Base-by-base conservation (phyloP, 176 grass and related monocot species). In the maize (Zea mays) region DNA sequence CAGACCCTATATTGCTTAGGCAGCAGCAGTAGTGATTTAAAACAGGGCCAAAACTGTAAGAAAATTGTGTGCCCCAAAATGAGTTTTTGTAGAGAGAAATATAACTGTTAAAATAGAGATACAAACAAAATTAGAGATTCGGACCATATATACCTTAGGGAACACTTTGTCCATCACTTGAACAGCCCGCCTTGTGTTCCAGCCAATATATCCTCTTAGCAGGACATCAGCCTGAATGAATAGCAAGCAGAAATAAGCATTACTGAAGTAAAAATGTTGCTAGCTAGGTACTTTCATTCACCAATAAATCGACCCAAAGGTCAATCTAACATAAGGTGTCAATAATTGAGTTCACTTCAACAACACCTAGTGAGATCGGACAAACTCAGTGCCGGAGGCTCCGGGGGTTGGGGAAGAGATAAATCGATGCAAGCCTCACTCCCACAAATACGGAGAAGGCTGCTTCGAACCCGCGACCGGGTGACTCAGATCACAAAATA, bases 181-280 rank as follows among this genome's bases (percentile, higher is more conserved):
- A 73, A 97, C 59, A 38, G 91, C 94, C 7, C 94, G 87, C 79
- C 85, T 92, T 27, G 94, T 92, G 84, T 97, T 97, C 95, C 95
- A 97, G 21, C 82, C 91, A 50, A 48, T 65, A 72, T 97, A 94
- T 66, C 95, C 95, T 86, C 95, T 84, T 15, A 97, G 52, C 71
- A 94, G 27, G 50, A 97, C 82, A 86, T 97, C 91, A 85, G 95
- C 91, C 94, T 97, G 67, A 68, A 81, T 62, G 57, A 72, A 14
- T 58, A 68, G 79, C 48, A 80, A 14, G 79, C 33, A 61, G 3
- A 64, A 13, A 74, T 8, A 79, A 57, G 55, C 55, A 21, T 21
- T 20, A 58, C n/a, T 58, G 55, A 10, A 58, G 55, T 20, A 58
- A 20, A 20, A 58, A 58, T 19, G 3, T 58, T 58, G 55, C 55